A percentile compares a stretch with the other conserved stretches of the same genome.
Conservation (phyloP, 768 basidiomycete species). For the Lentinula boryana region DNA sequence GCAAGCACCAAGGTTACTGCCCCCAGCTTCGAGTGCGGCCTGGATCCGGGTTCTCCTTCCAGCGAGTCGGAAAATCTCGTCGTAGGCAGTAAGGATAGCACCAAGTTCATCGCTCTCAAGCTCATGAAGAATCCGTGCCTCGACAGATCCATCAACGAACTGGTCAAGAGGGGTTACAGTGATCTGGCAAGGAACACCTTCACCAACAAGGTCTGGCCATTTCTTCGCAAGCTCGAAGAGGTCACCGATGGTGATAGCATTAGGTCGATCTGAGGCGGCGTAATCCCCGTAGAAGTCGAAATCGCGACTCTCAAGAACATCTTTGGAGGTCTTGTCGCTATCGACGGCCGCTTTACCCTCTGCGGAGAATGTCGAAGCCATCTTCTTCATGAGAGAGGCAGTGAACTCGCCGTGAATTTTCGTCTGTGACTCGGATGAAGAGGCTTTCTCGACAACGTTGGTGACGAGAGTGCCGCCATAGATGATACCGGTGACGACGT, state of each 20-base stretch:
- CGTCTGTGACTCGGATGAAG: background rate
- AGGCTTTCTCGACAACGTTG: background rate
- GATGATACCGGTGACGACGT: constrained; percentile 13
- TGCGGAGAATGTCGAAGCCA: constrained; percentile 5
- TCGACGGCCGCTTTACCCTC: constrained; percentile 7
- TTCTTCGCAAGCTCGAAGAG: constrained; percentile 10
- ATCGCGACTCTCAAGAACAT: constrained; percentile 3
- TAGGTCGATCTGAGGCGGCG: background rate
- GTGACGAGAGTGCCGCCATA: constrained; percentile 12
- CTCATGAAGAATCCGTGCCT: constrained; percentile 4
- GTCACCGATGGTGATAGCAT: constrained; percentile 8
- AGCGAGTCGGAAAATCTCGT: constrained; percentile 6
- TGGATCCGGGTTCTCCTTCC: constrained; percentile 4
- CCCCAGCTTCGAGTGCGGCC: background rate
- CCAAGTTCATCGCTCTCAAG: constrained; percentile 6
- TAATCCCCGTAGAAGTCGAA: background rate
- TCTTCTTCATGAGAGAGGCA: constrained; percentile 7
- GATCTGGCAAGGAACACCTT: constrained; percentile 12
- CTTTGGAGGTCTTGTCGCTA: constrained; percentile 9
- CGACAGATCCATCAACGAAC: constrained; percentile 7
- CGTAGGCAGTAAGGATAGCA: constrained; percentile 3
- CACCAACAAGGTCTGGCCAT: constrained; percentile 7
- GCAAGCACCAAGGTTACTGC: background rate
- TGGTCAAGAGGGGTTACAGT: constrained; percentile 9
- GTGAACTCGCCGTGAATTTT: background rate